These are phyloP conservation scores for Agaricus subrufescens DNA, from an alignment of 768 basidiomycete genomes.

Conservation along the genomic window DNA sequence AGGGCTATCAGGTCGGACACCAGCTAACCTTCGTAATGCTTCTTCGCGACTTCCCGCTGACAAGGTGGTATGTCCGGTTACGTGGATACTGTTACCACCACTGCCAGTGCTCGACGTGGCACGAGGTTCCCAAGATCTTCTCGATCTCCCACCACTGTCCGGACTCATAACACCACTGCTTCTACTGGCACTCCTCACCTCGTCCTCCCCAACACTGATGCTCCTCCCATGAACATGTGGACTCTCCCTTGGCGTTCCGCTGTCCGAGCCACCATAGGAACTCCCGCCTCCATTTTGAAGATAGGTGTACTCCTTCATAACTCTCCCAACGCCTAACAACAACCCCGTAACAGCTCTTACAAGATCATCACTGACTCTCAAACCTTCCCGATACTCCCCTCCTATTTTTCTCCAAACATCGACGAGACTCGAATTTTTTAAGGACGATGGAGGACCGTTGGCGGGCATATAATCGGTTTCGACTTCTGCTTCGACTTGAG, in stretches of 20 bases:
- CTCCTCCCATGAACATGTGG: constrained; percentile 43
- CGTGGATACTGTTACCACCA: constrained; percentile 15
- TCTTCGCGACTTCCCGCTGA: constrained; percentile 38
- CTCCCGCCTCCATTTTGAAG: constrained; percentile 20
- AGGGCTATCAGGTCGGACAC: constrained; percentile 28
- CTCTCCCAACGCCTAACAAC: constrained; percentile 67
- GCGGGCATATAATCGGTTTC: constrained; percentile 31
- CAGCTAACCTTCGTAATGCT: constrained; percentile 28
- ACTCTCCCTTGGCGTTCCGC: constrained; percentile 5
- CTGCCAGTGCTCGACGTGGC: constrained; percentile 11
- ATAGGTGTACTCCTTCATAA: constrained; percentile 51
- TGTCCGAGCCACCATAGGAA: constrained; percentile 10
- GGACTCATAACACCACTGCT: constrained; percentile 20
- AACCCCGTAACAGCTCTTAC: constrained; percentile 74
- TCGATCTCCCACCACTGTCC: constrained; percentile 38
- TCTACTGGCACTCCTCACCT: constrained; percentile 11
- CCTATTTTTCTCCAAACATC: constrained; percentile 69
- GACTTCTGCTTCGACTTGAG: constrained; percentile 75
- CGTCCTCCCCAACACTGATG: constrained; percentile 52
- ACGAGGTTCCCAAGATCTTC: constrained; percentile 43
- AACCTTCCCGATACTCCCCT: constrained; percentile 65
- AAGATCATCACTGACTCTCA: constrained; percentile 74
- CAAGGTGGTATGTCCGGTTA: too few species aligned
- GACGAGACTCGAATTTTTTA: constrained; percentile 27
- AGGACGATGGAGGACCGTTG: neutral